A percentile compares a stretch with the other conserved stretches of the same genome.
phyloP scores from a whole-genome alignment of 306 rosid genomes.

The Prinsepia uniflora region DNA sequence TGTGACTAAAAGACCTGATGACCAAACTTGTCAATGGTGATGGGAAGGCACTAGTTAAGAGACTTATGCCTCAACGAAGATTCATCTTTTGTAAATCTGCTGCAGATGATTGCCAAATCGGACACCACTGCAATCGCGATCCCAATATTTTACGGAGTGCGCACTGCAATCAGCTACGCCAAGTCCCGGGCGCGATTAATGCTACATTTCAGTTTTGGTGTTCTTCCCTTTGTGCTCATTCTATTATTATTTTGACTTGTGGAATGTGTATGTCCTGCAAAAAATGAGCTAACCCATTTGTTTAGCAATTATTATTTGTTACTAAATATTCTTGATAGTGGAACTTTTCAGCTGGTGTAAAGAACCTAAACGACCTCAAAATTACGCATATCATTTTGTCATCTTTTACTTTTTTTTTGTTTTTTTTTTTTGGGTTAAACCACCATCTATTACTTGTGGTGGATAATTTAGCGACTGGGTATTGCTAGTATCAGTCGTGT shows the following conservation, averaged over 20 bases:
- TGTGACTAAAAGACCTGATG: constrained; percentile 18
- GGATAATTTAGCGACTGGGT: too few relatives aligned
- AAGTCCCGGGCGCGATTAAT: constrained; percentile 20
- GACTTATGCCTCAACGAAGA: constrained; percentile 19
- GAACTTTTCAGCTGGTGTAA: constrained; percentile 19
- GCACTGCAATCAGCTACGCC: constrained; percentile 16
- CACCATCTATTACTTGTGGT: too few relatives aligned
- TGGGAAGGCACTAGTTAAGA: constrained; percentile 28
- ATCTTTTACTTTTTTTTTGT: too few relatives aligned
- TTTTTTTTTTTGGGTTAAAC: too few relatives aligned
- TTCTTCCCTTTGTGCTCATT: constrained; percentile 26
- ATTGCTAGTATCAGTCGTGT: too few relatives aligned
- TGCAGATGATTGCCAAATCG: constrained; percentile 26
- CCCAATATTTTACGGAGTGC: constrained; percentile 21
- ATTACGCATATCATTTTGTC: too few relatives aligned
- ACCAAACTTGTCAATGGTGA: constrained; percentile 6
- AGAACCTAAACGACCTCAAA: too few relatives aligned
- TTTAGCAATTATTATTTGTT: constrained; percentile 35
- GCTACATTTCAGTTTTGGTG: constrained; percentile 17
- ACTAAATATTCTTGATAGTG: constrained; percentile 32
- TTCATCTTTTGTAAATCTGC: constrained; percentile 11
- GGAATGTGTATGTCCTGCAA: constrained; percentile 27
- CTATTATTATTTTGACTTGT: constrained; percentile 25
- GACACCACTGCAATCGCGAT: constrained; percentile 31
- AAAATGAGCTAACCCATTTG: constrained; percentile 47